Percentiles rank a stretch among this genome's conserved stretches.
These are phyloP conservation scores for Ophiostoma piceae DNA, from an alignment of 2,329 filamentous ascomycete species.

Conservation along the genomic window DNA sequence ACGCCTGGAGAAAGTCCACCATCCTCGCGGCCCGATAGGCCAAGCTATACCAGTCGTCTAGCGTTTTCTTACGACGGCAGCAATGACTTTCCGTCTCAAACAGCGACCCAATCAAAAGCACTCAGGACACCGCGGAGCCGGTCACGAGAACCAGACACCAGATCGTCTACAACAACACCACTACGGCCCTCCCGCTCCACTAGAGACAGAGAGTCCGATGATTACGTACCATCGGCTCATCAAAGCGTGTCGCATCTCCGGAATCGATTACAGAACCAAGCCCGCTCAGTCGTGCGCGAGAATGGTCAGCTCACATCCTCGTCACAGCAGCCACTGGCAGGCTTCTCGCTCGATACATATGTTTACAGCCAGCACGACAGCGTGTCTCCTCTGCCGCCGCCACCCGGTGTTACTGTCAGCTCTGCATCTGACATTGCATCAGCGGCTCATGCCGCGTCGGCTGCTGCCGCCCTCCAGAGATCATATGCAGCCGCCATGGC, in stretches of 20 bases:
- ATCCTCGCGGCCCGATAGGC: background rate
- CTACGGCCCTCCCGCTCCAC: background rate
- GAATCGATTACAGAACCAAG: background rate
- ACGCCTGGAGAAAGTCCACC: background rate
- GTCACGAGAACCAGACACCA: background rate
- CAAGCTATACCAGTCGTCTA: background rate
- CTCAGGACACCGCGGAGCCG: conserved; percentile 1
- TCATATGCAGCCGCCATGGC: conserved; percentile 2
- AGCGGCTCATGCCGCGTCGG: background rate
- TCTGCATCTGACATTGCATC: conserved; percentile 20
- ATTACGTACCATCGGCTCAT: background rate
- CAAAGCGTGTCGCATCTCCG: background rate
- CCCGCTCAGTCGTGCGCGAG: background rate
- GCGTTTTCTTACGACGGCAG: background rate
- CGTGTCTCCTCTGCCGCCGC: conserved; percentile 26
- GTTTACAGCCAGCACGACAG: conserved; percentile 30
- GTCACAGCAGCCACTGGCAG: background rate
- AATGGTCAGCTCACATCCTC: background rate
- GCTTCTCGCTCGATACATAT: conserved; percentile 28
- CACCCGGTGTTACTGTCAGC: conserved; percentile 26
- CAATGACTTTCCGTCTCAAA: background rate
- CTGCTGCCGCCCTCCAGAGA: background rate
- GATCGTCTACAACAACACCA: background rate
- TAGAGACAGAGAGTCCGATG: background rate
- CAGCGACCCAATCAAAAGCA: background rate